These are phyloP conservation scores for Cladosporium sp. DNA, from an alignment of 2,329 filamentous ascomycete species.

Conservation along the genomic window DNA sequence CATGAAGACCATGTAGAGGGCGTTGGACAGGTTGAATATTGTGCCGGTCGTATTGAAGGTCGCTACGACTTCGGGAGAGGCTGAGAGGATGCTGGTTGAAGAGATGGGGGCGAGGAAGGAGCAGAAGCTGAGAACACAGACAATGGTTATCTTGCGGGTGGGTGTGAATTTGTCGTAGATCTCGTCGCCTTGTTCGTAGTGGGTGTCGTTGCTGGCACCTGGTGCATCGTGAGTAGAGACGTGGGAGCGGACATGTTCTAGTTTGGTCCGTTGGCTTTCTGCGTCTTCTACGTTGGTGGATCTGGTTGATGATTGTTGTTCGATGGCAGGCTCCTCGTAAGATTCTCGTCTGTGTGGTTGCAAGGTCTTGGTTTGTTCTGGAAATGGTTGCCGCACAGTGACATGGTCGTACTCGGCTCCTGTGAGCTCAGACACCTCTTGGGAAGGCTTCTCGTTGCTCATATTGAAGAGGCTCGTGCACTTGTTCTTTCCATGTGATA, in stretches of 20 bases:
- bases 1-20: constrained; percentile 72
- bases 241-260: constrained; percentile 26
- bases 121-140: constrained; percentile 67
- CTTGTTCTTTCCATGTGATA: neutral
- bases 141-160: constrained; percentile 62
- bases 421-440: constrained; percentile 7
- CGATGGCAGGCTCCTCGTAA: neutral
- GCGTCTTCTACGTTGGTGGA: neutral
- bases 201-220: constrained; percentile 19
- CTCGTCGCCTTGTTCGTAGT: constrained; percentile 46
- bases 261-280: constrained; percentile 16
- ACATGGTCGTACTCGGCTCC: constrained; percentile 11
- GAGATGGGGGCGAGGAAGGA: constrained; percentile 72
- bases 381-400: neutral
- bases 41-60: constrained; percentile 62
- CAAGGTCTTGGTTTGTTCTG: neutral
- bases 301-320: neutral
- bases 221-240: constrained; percentile 30
- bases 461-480: neutral
- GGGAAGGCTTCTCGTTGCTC: constrained; percentile 9
- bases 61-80: constrained; percentile 63
- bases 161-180: constrained; percentile 62
- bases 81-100: constrained; percentile 68
- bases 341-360: neutral
- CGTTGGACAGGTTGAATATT: constrained; percentile 70